Conservation (phyloP, 441 rosid species). For the Kokia cookei region DNA sequence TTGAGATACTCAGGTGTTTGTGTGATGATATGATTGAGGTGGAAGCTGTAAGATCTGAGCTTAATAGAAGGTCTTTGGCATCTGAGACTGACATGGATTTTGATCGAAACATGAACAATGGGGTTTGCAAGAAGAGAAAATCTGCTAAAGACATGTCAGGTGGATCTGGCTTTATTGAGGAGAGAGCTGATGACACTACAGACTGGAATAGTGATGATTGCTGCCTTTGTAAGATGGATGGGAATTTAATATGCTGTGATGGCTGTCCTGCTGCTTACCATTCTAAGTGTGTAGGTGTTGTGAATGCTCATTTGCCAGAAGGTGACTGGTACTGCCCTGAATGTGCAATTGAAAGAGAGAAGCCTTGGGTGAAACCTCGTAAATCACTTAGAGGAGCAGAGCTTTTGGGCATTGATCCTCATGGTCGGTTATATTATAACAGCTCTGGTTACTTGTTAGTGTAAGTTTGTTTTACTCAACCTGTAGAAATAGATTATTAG, state of each 20-base stretch:
- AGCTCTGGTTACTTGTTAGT: constrained; percentile 66
- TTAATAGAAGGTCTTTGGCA: constrained; percentile 62
- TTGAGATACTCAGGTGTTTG: constrained; percentile 53
- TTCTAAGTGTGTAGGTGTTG: constrained; percentile 72
- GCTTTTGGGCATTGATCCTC: constrained; percentile 54
- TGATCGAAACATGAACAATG: constrained; percentile 43
- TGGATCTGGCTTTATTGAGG: constrained; percentile 36
- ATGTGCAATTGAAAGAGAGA: constrained; percentile 47
- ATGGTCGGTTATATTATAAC: constrained; percentile 53
- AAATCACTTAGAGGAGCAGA: constrained; percentile 64
- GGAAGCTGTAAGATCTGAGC: constrained; percentile 72
- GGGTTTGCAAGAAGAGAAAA: constrained; percentile 43
- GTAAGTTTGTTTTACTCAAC: constrained; percentile 46
- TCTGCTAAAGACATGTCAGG: constrained; percentile 27
- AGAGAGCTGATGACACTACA: constrained; percentile 31
- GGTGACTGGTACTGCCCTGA: constrained; percentile 84
- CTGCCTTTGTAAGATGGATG: constrained; percentile 76
- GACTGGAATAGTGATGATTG: constrained; percentile 73
- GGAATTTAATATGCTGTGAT: constrained; percentile 69
- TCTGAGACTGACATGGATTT: constrained; percentile 64
- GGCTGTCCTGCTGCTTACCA: constrained; percentile 88
- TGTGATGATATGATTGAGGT: constrained; percentile 59
- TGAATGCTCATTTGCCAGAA: constrained; percentile 57
- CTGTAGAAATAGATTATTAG: constrained; percentile 9
- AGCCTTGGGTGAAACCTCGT: constrained; percentile 38